Percentiles rank a stretch among this genome's conserved stretches.
These are phyloP conservation scores for Cryphonectria radicalis DNA, from an alignment of 2,329 filamentous ascomycete species.

Conservation along the genomic window DNA sequence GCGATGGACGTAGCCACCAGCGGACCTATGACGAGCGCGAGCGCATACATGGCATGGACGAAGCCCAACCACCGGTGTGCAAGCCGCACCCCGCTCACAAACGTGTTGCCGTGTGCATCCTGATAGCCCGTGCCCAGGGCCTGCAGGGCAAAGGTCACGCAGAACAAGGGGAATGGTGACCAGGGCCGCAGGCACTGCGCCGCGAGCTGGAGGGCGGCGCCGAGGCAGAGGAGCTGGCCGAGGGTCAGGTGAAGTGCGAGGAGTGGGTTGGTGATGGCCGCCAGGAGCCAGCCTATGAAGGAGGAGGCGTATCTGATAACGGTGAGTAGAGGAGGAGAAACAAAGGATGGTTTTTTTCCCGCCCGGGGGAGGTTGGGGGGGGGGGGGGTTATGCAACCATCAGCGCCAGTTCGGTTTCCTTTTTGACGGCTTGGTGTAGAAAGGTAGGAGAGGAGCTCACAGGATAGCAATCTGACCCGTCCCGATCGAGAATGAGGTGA, in stretches of 20 bases:
- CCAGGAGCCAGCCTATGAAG: conserved; percentile 64
- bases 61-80: conserved; percentile 66
- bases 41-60: conserved; percentile 66
- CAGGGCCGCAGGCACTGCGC: conserved; percentile 60
- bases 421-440: neutral
- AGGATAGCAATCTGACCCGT: conserved; percentile 39
- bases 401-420: neutral
- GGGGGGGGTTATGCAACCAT: neutral
- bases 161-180: conserved; percentile 60
- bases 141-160: conserved; percentile 60
- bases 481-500: conserved; percentile 38
- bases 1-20: conserved; percentile 60
- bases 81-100: conserved; percentile 52
- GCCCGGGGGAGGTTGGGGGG: no score
- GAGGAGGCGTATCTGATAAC: conserved; percentile 54
- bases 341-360: neutral
- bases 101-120: conserved; percentile 67
- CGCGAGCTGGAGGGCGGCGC: conserved; percentile 58
- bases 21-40: conserved; percentile 60
- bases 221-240: conserved; percentile 60
- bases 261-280: conserved; percentile 60
- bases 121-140: conserved; percentile 66
- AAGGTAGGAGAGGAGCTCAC: conserved; percentile 28
- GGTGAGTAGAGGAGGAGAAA: neutral
- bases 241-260: conserved; percentile 56